Evolutionary conservation across 2,329 filamentous ascomycete genomes (phyloP), one percentile per base, ranked within the genome.

Genomic region (Truncatella angustata): DNA sequence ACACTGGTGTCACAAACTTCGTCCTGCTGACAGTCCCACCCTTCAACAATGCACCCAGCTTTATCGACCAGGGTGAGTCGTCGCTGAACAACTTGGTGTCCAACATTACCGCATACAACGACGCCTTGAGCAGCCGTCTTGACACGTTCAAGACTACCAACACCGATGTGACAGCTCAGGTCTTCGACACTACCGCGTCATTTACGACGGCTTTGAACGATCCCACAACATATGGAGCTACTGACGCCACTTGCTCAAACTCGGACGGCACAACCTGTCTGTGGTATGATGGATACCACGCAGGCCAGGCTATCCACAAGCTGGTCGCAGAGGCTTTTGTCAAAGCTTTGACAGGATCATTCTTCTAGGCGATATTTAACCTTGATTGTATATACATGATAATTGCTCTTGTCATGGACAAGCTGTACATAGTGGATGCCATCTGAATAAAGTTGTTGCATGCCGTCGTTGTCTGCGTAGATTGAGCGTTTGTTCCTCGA

Each of bases 191-290:
- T 4, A 34, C 50, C 18, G 18, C 57, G 4, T 54, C 51, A 1
- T 59, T 60, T 24, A 28, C 39, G 23, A 45, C 56, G 1, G 50
- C 52, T 10, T 30, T 60, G 10, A 30, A 50, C 30, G 32, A 60
- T 42, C 58, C 58, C 10, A 54, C 57, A 32, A 56, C 57, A 7
- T 60, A 59, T 14, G 58, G 58, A n/a, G 58, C 58, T 2, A 12
- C 51, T 3, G 58, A 60, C 34, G 54, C 56, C 10, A 58, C 56
- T 5, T 60, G 57, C 18, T 36, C 54, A 3, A 57, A 48, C 26
- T 36, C 50, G 2, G 54, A 59, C 36, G 58, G 58, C 4, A 55
- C 20, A 21, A 56, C 50, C 32, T 60, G 57, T 47, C 42, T 60
- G 3, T 59, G 58, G 59, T 46, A 52, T 18, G 58, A 60, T 24